Base-by-base conservation (phyloP, 768 basidiomycete species). In the Tricholoma saponaceum region DNA sequence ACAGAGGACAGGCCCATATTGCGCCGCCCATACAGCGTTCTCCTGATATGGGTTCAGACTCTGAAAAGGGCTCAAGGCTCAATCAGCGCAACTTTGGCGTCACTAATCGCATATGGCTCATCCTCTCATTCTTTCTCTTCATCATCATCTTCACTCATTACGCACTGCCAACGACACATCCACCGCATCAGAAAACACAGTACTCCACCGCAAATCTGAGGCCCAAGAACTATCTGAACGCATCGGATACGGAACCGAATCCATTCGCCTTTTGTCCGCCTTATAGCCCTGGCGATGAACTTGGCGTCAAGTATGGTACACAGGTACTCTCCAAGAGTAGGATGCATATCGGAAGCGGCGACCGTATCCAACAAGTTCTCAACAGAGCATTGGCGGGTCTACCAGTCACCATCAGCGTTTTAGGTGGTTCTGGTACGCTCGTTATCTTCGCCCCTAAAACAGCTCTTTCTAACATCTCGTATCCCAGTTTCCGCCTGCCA, bases 211-310 rank as follows among this genome's bases (percentile, higher is more conserved):
- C 77, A 2, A 74, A 81, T 58, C 76, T 90, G 33, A 80, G 81
- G 51, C 73, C 94, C 0, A 87, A 89, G 66, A 92, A 95, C 70
- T 96, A 96, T 69, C 76, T 97, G 57, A 94, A 95, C 75, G 63
- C 65, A 12, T 71, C 80, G 51, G 73, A 83, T 52, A 64, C 74
- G 13, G 79, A 81, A 22, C 78, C 81, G 6, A 86, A 83, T 56
- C 95, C 96, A 0, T 99, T 99, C 70, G 75, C 79, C 1, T 99
- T 98, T 70, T 99, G 96, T 69, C 96, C 96, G 0, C 79, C 85
- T 1, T 91, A 89, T 67, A 92, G 92, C 1, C 87, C 88, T 2
- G 85, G 84, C 1, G 96, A 98, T 70, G 79, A 80, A 33, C 78
- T 98, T 46, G 91, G 86, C 2, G 71, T 76, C 23, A 89, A 89